Evolutionary conservation across 208 protist genomes (phyloP), one percentile per base, ranked within the genome.

Genomic region (Naegleria lovaniensis): DNA sequence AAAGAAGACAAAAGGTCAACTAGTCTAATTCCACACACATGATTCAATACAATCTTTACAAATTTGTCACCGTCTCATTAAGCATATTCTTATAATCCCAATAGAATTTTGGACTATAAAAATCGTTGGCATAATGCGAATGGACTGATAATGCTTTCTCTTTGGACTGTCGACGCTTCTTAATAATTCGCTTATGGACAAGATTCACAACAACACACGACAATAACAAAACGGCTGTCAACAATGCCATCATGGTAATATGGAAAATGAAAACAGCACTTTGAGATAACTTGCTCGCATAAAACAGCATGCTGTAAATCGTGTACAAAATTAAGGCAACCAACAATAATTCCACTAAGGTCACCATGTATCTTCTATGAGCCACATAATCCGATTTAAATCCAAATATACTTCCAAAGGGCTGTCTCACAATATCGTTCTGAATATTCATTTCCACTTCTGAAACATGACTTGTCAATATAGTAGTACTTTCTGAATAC

Each of bases 61-160:
- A 67, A 29, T 67, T 67, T 15, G 55, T 67, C 22, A 67, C 55
- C 3, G 55, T 67, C 19, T 67, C 55, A 19, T 67, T 67, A 29
- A 67, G 22, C 55, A 67, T 67, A 29, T 79, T 79, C 67, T 79
- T 79, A 9, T 79, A 79, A 79, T 79, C n/a, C 67, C 67, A 79
- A 79, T 79, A 79, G n/a, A 36, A 36, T 11, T 9, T 79, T 15
- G 67, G 67, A 9, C 6, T 33, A 36, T 79, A 79, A 25, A 36
- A 29, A 13, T 36, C 9, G 9, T 13, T 79, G 25, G 16, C 67
- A 79, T n/a, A 36, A 36, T 79, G 0, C 0, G 19, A 19, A 19
- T 67, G 11, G 22, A 67, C 2, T 79, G n/a, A 36, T 79, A 79
- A 36, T 1, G 16, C 6, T 36, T 36, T 0, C 9, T 79, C n/a